These are phyloP conservation scores for Lophiostoma macrostomum DNA, from an alignment of 495 filamentous ascomycete genomes.

Conservation along the genomic window DNA sequence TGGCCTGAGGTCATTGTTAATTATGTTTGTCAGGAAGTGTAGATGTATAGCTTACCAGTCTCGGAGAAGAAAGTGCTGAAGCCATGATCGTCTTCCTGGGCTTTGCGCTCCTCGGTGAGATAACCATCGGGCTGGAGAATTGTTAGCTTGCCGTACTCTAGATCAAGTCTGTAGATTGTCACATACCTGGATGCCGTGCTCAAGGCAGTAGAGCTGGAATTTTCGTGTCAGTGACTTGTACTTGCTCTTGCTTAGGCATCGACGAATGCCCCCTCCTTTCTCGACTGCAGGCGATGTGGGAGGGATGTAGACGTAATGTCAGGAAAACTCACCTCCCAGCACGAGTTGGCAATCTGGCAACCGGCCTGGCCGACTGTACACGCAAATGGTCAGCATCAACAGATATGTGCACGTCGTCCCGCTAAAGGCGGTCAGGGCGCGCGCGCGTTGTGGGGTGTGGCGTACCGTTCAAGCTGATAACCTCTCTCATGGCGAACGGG, in stretches of 20 bases:
- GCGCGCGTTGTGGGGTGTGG: constrained; percentile 30
- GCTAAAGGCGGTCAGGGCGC: constrained; percentile 38
- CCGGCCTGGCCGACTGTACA: constrained; percentile 94
- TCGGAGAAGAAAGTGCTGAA: constrained; percentile 99
- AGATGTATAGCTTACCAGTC: constrained; percentile 66
- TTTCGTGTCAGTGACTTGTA: constrained; percentile 17
- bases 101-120: constrained; percentile 96
- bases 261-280: constrained; percentile 20
- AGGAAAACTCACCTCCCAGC: constrained; percentile 86
- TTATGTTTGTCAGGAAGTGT: background rate
- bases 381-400: constrained; percentile 37
- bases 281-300: background rate
- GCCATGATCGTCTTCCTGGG: constrained; percentile 85
- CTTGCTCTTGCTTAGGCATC: constrained; percentile 16
- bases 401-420: background rate
- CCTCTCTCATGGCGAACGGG: constrained; percentile 77
- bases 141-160: constrained; percentile 43
- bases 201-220: constrained; percentile 93
- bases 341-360: constrained; percentile 99
- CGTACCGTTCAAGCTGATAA: constrained; percentile 98
- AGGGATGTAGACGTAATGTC: background rate
- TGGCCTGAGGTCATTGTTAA: constrained; percentile 59
- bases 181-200: constrained; percentile 97
- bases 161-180: constrained; percentile 19
- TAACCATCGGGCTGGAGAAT: constrained; percentile 86